A percentile compares a stretch with the other conserved stretches of the same genome.
Evolutionary conservation across 768 basidiomycete species (phyloP).

Genomic region (Pleurotus ostreatus): DNA sequence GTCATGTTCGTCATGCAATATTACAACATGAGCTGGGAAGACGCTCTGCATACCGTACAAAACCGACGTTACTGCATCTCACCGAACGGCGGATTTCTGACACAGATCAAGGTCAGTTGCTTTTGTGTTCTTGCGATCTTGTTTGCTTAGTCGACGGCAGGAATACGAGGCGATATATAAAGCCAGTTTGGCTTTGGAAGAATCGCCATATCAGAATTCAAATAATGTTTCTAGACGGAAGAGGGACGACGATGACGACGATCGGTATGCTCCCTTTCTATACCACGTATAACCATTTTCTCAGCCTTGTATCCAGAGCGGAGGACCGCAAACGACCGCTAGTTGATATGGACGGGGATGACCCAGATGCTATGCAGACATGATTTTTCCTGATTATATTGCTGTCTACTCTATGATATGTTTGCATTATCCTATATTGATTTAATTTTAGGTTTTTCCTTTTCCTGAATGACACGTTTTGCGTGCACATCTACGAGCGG

Average conservation of each 20-base stretch:
- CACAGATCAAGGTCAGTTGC: constrained; percentile 76
- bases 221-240: constrained; percentile 56
- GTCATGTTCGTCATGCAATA: constrained; percentile 94
- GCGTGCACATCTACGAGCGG: constrained; percentile 62
- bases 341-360: constrained; percentile 31
- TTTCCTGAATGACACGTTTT: constrained; percentile 76
- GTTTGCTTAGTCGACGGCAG: constrained; percentile 30
- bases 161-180: constrained; percentile 93
- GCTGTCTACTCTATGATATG: constrained; percentile 8
- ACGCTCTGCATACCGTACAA: constrained; percentile 84
- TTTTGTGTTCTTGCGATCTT: not conserved
- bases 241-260: constrained; percentile 64
- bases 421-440: constrained; percentile 42
- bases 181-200: constrained; percentile 66
- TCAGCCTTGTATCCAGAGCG: not conserved
- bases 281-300: constrained; percentile 6
- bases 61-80: constrained; percentile 92
- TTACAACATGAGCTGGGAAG: constrained; percentile 79
- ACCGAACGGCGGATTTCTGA: constrained; percentile 87
- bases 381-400: constrained; percentile 20
- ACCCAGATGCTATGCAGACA: constrained; percentile 49
- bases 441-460: constrained; percentile 82
- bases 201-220: constrained; percentile 42
- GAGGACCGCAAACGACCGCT: constrained; percentile 47
- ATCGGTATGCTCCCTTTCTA: constrained; percentile 20